Evolutionary conservation across 2,329 filamentous ascomycete species (phyloP).

Genomic region (Elsinoe necatrix): DNA sequence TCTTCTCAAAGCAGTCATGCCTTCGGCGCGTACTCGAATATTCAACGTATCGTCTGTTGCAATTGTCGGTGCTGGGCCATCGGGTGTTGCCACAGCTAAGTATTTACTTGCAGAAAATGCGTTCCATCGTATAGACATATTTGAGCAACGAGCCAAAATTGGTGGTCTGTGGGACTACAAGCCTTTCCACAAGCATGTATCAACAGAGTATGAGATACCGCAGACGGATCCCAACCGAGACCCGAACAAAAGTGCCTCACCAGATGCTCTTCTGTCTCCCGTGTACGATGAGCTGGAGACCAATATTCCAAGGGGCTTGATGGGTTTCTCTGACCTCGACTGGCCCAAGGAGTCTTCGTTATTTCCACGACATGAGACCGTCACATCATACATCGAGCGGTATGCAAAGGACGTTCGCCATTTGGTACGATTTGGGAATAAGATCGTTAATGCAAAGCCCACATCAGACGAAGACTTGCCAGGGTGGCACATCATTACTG

Average conservation of each 20-base stretch:
- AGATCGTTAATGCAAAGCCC: slow-evolving; percentile 53
- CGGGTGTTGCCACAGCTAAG: slow-evolving; percentile 69
- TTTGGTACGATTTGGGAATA: slow-evolving; percentile 60
- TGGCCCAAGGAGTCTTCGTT: slow-evolving; percentile 51
- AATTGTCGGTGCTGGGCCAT: slow-evolving; percentile 47
- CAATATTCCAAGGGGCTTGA: slow-evolving; percentile 73
- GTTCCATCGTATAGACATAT: slow-evolving; percentile 65
- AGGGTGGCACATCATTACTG: slow-evolving; percentile 53
- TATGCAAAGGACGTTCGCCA: slow-evolving; percentile 62
- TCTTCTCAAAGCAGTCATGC: background rate
- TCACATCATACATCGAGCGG: slow-evolving; percentile 63
- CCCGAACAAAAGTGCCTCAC: slow-evolving; percentile 42
- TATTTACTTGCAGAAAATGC: slow-evolving; percentile 64
- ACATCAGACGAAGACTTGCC: slow-evolving; percentile 17
- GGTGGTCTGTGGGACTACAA: slow-evolving; percentile 86
- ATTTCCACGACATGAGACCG: slow-evolving; percentile 63
- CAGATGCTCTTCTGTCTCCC: slow-evolving; percentile 58
- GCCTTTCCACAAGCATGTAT: slow-evolving; percentile 37
- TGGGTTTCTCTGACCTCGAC: slow-evolving; percentile 64
- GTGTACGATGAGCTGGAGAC: slow-evolving; percentile 77
- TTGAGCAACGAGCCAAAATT: slow-evolving; percentile 67
- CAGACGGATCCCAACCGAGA: slow-evolving; percentile 56
- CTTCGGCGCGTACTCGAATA: background rate
- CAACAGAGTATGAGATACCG: slow-evolving; percentile 47
- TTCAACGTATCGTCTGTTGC: slow-evolving; percentile 5